Evolutionary conservation across 495 filamentous ascomycete genomes (phyloP).

Genomic region (Parachaetomium inaequale): DNA sequence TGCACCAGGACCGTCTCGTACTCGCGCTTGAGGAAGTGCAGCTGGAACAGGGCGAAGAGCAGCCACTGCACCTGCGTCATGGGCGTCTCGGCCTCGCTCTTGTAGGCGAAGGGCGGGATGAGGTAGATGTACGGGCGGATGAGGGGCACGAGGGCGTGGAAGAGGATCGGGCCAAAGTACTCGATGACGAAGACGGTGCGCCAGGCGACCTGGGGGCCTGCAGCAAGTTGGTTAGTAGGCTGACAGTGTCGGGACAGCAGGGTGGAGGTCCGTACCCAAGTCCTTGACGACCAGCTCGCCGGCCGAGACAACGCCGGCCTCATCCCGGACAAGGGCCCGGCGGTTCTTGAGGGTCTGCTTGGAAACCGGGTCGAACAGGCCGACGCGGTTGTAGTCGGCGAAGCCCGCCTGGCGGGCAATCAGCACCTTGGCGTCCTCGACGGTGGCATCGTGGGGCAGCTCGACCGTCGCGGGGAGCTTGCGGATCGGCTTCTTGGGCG

Average conservation of each 20-base stretch:
- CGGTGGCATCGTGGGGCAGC: constrained; percentile 55
- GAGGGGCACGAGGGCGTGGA: constrained; percentile 66
- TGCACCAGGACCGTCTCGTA: constrained; percentile 91
- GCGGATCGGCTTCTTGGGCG: constrained; percentile 59
- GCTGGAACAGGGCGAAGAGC: constrained; percentile 62
- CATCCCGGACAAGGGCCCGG: constrained; percentile 52
- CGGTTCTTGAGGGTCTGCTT: constrained; percentile 58
- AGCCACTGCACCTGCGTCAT: constrained; percentile 65
- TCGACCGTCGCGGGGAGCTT: constrained; percentile 66
- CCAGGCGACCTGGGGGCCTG: constrained; percentile 91
- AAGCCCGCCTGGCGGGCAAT: constrained; percentile 45
- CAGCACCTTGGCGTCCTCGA: constrained; percentile 54
- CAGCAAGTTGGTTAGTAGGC: constrained; percentile 19
- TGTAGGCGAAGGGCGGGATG: constrained; percentile 50
- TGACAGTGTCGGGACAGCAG: not conserved
- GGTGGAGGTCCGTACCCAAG: constrained; percentile 56
- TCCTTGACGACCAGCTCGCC: constrained; percentile 87
- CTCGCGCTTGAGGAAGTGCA: constrained; percentile 95
- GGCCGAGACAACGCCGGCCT: constrained; percentile 61
- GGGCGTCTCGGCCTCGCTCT: constrained; percentile 37
- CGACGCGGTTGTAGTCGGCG: constrained; percentile 59
- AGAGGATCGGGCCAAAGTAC: constrained; percentile 89
- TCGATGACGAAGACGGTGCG: constrained; percentile 91
- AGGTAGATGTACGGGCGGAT: constrained; percentile 72
- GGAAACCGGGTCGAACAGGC: constrained; percentile 67